Conservation (phyloP, 495 filamentous ascomycete genomes). For the Lasiosphaeriaceae sp. region DNA sequence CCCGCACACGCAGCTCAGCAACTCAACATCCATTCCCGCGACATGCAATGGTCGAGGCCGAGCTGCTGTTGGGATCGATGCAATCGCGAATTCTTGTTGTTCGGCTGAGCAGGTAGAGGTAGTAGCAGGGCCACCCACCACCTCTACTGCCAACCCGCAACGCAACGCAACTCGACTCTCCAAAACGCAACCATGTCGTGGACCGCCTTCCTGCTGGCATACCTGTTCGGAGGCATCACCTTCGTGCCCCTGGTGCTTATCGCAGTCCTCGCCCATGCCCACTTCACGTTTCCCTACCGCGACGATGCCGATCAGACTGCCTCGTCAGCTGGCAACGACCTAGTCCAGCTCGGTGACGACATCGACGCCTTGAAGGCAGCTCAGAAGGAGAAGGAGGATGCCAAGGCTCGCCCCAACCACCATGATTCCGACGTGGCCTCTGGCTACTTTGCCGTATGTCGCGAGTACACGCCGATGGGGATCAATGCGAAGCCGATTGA, state of each 20-base stretch:
- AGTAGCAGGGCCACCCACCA: too few relatives aligned
- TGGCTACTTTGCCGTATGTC: slow-evolving; percentile 91
- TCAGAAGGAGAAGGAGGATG: slow-evolving; percentile 41
- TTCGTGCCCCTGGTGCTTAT: slow-evolving; percentile 74
- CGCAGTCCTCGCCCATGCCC: slow-evolving; percentile 62
- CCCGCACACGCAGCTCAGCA: too few relatives aligned
- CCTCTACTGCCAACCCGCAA: neutral
- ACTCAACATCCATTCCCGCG: too few relatives aligned
- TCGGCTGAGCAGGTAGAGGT: slow-evolving; percentile 27
- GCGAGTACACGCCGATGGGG: slow-evolving; percentile 86
- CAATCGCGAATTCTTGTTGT: slow-evolving; percentile 11
- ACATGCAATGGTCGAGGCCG: slow-evolving; percentile 5
- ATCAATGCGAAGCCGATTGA: slow-evolving; percentile 92
- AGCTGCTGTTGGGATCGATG: slow-evolving; percentile 20
- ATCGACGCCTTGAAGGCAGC: slow-evolving; percentile 40
- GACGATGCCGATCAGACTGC: slow-evolving; percentile 28
- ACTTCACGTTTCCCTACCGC: slow-evolving; percentile 60
- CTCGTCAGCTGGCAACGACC: slow-evolving; percentile 29
- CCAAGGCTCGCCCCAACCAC: slow-evolving; percentile 38
- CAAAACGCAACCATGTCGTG: slow-evolving; percentile 58
- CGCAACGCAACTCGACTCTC: slow-evolving; percentile 1
- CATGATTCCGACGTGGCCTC: slow-evolving; percentile 82
- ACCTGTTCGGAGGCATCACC: slow-evolving; percentile 85
- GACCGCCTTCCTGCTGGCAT: slow-evolving; percentile 66
- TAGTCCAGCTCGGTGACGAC: slow-evolving; percentile 49